These are phyloP conservation scores for Chloropicon primus DNA, from an alignment of 139 green algal genomes.

Conservation along the genomic window DNA sequence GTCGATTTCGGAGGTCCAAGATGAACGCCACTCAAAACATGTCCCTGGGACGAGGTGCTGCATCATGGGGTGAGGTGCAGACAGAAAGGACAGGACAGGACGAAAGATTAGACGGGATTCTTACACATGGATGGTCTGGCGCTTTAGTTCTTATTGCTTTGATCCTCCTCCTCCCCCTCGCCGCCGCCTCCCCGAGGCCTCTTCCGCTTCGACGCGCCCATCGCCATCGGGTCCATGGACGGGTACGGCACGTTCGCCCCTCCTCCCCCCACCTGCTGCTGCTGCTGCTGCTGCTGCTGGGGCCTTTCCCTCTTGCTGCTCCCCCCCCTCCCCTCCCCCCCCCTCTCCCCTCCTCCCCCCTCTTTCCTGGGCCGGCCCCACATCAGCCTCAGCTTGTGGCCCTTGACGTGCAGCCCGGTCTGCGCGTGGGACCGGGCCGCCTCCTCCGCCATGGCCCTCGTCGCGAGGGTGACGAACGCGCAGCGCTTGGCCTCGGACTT, in stretches of 20 bases:
- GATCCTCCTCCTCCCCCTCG: too few relatives aligned
- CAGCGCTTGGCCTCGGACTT: slow-evolving; percentile 39
- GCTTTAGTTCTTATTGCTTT: too few relatives aligned
- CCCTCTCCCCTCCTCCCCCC: too few relatives aligned
- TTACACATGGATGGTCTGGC: too few relatives aligned
- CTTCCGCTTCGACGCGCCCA: too few relatives aligned
- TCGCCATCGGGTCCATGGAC: slow-evolving; percentile 43
- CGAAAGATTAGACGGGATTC: too few relatives aligned
- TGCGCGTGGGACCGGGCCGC: slow-evolving; percentile 58
- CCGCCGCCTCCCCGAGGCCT: too few relatives aligned
- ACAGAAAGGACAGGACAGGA: too few relatives aligned
- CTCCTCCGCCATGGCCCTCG: slow-evolving; percentile 60
- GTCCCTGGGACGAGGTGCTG: too few relatives aligned
- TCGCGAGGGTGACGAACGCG: slow-evolving; percentile 73
- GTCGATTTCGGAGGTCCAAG: too few relatives aligned
- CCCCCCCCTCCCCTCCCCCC: neutral
- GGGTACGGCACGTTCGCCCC: slow-evolving; percentile 22
- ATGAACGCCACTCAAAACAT: too few relatives aligned
- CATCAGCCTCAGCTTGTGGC: slow-evolving; percentile 58
- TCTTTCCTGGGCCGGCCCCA: slow-evolving; percentile 49
- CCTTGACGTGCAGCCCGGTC: slow-evolving; percentile 66
- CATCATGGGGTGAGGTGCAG: too few relatives aligned
- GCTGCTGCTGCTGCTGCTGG: neutral
- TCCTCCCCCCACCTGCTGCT: neutral
- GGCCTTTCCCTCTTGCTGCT: slow-evolving; percentile 32